phyloP scores from a whole-genome alignment of 495 filamentous ascomycete genomes.

The Podospora didyma region DNA sequence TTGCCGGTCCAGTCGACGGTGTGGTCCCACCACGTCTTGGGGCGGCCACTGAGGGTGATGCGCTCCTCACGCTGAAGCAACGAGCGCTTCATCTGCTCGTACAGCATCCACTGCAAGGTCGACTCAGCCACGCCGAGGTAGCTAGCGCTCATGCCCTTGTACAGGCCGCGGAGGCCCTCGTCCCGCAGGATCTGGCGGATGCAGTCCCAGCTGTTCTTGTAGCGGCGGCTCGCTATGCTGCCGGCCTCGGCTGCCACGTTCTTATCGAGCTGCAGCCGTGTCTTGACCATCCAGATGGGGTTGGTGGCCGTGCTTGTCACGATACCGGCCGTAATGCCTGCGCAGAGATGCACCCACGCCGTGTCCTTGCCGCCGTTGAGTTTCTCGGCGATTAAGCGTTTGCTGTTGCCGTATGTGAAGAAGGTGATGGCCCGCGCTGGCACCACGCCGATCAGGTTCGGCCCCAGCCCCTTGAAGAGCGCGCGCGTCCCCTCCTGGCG shows the following conservation, averaged over 20 bases:
- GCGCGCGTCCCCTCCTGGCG: slow-evolving; percentile 75
- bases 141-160: slow-evolving; percentile 81
- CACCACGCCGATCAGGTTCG: slow-evolving; percentile 82
- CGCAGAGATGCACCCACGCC: slow-evolving; percentile 66
- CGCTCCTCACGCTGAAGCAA: slow-evolving; percentile 56
- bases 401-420: slow-evolving; percentile 84
- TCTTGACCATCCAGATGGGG: slow-evolving; percentile 92
- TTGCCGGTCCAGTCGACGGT: slow-evolving; percentile 66
- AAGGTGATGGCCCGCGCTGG: slow-evolving; percentile 86
- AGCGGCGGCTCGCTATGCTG: slow-evolving; percentile 52
- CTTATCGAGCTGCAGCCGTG: slow-evolving; percentile 81
- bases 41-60: slow-evolving; percentile 48
- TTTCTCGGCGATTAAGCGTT: slow-evolving; percentile 64
- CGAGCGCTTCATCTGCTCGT: slow-evolving; percentile 74
- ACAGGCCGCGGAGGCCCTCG: slow-evolving; percentile 74
- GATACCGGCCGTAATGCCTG: slow-evolving; percentile 70
- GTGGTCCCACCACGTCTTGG: slow-evolving; percentile 58
- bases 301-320: slow-evolving; percentile 83
- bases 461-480: slow-evolving; percentile 84
- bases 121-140: slow-evolving; percentile 84
- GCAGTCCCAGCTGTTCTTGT: slow-evolving; percentile 81
- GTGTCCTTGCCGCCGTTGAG: slow-evolving; percentile 63
- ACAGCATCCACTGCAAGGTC: slow-evolving; percentile 82
- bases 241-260: slow-evolving; percentile 49
- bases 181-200: slow-evolving; percentile 67